These are phyloP conservation scores for Camellia oleifera DNA, from an alignment of 179 eudicot genomes.

Conservation along the genomic window DNA sequence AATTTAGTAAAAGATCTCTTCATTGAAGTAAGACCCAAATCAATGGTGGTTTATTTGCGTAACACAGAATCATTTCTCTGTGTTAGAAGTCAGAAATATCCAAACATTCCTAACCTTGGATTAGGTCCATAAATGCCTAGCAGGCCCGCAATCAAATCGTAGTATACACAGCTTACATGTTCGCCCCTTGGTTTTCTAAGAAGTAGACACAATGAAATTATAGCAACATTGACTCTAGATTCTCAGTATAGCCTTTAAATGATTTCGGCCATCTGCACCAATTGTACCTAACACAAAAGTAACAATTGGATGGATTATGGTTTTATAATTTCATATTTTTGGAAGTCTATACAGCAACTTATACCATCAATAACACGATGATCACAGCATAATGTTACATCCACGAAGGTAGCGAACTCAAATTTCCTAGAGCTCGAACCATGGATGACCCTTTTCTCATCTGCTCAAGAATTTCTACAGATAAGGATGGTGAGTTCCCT, in stretches of 20 bases:
- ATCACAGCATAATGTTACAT: constrained; percentile 91
- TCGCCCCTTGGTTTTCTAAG: too few relatives aligned
- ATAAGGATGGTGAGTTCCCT: neutral
- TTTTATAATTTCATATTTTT: neutral
- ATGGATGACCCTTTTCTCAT: constrained; percentile 85
- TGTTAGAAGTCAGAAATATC: too few relatives aligned
- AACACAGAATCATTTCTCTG: too few relatives aligned
- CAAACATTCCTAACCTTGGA: too few relatives aligned
- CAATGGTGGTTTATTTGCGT: too few relatives aligned
- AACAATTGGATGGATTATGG: neutral
- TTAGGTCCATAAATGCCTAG: too few relatives aligned
- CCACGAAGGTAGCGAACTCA: constrained; percentile 73
- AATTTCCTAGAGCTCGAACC: constrained; percentile 55
- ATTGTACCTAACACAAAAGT: constrained; percentile 63
- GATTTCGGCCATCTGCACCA: constrained; percentile 97
- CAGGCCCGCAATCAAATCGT: too few relatives aligned
- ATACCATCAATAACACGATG: constrained; percentile 95
- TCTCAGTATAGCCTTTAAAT: constrained; percentile 89
- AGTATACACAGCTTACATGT: too few relatives aligned
- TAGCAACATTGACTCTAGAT: constrained; percentile 92
- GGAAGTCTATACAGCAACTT: constrained; percentile 18
- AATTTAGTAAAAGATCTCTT: too few relatives aligned
- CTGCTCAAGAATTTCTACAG: constrained; percentile 37
- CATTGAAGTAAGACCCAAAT: too few relatives aligned
- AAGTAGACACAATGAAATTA: constrained; percentile 16